Percentiles rank a stretch among this genome's conserved stretches.
These are phyloP conservation scores for Lenzites betulinus DNA, from an alignment of 768 basidiomycete genomes.

Conservation along the genomic window DNA sequence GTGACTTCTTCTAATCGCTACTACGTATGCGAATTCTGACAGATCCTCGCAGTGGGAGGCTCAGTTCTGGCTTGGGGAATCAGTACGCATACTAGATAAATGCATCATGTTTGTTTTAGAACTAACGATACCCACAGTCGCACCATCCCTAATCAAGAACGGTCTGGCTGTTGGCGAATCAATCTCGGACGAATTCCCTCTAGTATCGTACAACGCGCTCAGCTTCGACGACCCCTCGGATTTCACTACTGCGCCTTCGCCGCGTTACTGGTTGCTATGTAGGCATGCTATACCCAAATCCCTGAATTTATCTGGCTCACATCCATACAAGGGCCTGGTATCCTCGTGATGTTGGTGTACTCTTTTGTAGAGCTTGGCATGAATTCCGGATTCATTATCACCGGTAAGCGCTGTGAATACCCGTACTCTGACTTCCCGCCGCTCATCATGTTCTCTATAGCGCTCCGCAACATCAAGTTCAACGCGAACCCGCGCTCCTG, in stretches of 20 bases:
- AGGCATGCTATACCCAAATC: not conserved
- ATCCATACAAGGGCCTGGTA: conserved; percentile 47
- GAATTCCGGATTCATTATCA: conserved; percentile 40
- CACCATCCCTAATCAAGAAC: conserved; percentile 54
- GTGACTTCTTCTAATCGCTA: conserved; percentile 22
- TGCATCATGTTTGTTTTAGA: not conserved
- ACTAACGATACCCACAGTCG: conserved; percentile 34
- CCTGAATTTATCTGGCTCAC: not conserved
- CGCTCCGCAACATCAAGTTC: not conserved
- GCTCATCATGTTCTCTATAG: not conserved
- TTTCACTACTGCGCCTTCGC: conserved; percentile 36
- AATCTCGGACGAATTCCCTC: conserved; percentile 42
- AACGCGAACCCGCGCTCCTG: conserved; percentile 15
- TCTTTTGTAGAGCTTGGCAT: conserved; percentile 55
- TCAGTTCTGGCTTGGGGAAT: conserved; percentile 63
- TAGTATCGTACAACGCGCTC: conserved; percentile 48
- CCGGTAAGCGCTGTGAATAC: not conserved
- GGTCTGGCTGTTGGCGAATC: conserved; percentile 49
- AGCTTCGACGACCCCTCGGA: conserved; percentile 34
- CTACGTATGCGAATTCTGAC: not conserved
- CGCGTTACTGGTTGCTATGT: conserved; percentile 28
- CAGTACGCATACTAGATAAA: conserved; percentile 20
- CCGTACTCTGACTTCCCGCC: not conserved
- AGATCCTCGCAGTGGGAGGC: conserved; percentile 29
- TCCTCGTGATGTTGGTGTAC: conserved; percentile 62